A percentile compares a stretch with the other conserved stretches of the same genome.
phyloP scores from a whole-genome alignment of 768 basidiomycete species.

The Termitomyces sp. region DNA sequence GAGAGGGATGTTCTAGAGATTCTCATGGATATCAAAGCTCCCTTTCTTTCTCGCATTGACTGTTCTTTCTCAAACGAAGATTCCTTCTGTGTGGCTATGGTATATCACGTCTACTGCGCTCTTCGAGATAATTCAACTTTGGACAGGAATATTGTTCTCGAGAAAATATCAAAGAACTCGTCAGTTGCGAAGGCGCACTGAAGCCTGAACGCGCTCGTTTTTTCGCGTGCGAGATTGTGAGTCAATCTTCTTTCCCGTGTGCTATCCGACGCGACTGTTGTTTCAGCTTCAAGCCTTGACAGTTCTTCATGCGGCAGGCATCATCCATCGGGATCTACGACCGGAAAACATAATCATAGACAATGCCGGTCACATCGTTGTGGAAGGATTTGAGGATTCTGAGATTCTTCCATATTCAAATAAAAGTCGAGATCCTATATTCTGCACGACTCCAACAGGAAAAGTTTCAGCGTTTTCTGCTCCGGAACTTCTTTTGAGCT shows the following conservation, averaged over 20 bases:
- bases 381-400: constrained; percentile 41
- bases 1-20: constrained; percentile 35
- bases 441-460: constrained; percentile 34
- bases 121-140: not conserved
- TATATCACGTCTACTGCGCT: constrained; percentile 17
- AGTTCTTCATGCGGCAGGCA: constrained; percentile 39
- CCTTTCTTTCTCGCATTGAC: constrained; percentile 35
- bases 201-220: constrained; percentile 32
- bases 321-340: constrained; percentile 43
- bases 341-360: constrained; percentile 44
- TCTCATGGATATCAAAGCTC: constrained; percentile 27
- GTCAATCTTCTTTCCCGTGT: constrained; percentile 6
- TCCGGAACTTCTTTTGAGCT: constrained; percentile 53
- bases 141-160: constrained; percentile 31
- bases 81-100: constrained; percentile 36
- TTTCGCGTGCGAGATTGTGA: constrained; percentile 49
- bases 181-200: constrained; percentile 31
- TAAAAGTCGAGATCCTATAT: constrained; percentile 31
- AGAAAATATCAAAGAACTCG: constrained; percentile 26
- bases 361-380: constrained; percentile 40
- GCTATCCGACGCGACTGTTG: not conserved
- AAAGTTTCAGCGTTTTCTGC: constrained; percentile 33
- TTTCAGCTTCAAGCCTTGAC: constrained; percentile 39
- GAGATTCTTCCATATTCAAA: constrained; percentile 30
- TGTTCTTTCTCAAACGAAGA: constrained; percentile 40